phyloP scores from a whole-genome alignment of 345 rosid genomes.

The Cardiospermum halicacabum region DNA sequence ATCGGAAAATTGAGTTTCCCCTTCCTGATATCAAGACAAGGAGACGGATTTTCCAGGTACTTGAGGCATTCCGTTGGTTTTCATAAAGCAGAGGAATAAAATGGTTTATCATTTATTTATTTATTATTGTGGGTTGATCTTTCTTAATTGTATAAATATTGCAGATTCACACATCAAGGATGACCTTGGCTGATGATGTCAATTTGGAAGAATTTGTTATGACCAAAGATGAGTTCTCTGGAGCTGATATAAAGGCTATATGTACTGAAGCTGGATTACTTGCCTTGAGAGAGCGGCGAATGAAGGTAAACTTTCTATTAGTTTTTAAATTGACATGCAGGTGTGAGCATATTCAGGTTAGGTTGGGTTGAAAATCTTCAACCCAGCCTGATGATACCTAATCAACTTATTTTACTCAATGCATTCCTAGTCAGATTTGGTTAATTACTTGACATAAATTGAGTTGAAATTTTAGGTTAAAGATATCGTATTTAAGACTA shows the following conservation, averaged over 20 bases:
- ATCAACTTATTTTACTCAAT: too few species aligned
- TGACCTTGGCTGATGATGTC: constrained; percentile 95
- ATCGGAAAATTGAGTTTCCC: constrained; percentile 94
- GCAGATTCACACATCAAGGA: constrained; percentile 92
- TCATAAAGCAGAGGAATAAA: not conserved
- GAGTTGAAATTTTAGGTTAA: too few species aligned
- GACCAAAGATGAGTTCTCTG: constrained; percentile 98
- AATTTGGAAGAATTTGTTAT: constrained; percentile 97
- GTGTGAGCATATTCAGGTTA: too few species aligned
- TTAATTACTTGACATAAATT: too few species aligned
- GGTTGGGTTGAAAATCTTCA: too few species aligned
- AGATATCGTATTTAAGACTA: too few species aligned
- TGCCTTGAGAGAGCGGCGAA: constrained; percentile 90
- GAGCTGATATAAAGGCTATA: constrained; percentile 96
- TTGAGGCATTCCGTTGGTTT: not conserved
- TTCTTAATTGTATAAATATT: constrained; percentile 9
- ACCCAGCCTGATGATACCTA: too few species aligned
- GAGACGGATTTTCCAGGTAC: constrained; percentile 94
- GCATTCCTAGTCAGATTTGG: too few species aligned
- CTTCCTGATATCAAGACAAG: constrained; percentile 98
- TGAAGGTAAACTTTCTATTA: constrained; percentile 60
- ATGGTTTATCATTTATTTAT: not conserved
- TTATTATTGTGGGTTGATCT: not conserved
- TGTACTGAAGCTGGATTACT: constrained; percentile 98
- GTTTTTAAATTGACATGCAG: too few species aligned